Base-by-base conservation (phyloP, 208 protist genomes). In the Leishmania aethiopica region DNA sequence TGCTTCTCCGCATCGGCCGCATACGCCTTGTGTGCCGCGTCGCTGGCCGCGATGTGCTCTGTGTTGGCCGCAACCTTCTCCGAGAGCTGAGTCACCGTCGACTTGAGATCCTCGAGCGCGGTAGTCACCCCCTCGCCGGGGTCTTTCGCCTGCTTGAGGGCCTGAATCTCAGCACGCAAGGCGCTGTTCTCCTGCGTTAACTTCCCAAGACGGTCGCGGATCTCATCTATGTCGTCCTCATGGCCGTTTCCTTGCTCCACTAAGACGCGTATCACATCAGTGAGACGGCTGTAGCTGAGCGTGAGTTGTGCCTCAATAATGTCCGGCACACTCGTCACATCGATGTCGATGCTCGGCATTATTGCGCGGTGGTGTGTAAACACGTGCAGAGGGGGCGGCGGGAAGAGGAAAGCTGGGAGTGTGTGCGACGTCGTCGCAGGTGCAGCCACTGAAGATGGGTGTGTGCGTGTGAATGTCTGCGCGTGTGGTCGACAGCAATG, bases 231-330 rank as follows among this genome's bases (percentile, higher is more conserved):
- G 64, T 96, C 90, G 47, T 94, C 89, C 66, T 96, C 95, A 74
- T 97, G 92, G 28, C 86, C 87, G 75, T 97, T 97, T 25, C 93
- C 92, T 67, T 95, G 93, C n/a, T 96, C 91, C 22, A 97, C 81
- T 66, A 97, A 92, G 28, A 95, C 81, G 35, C 89, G 91, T 32
- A 97, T 89, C 37, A 97, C 81, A 72, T 96, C 86, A 37, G 93
- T 85, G 45, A 97, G 90, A 67, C 93, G 90, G 75, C 91, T 96
- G 87, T 96, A 97, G 85, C 93, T 97, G 17, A 97, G 88, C 4
- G 95, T 97, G 15, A 97, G 88, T 80, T 97, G 94, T 62, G 94
- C 94, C 88, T 97, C 94, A 77, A 97, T 97, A 83, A 97, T 96
- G 83, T 97, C 94, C 17, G 94, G 94, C 51, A 97, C 92, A 66